phyloP scores from a whole-genome alignment of 352 stramenopile genomes.

The Pseudoperonospora humuli region DNA sequence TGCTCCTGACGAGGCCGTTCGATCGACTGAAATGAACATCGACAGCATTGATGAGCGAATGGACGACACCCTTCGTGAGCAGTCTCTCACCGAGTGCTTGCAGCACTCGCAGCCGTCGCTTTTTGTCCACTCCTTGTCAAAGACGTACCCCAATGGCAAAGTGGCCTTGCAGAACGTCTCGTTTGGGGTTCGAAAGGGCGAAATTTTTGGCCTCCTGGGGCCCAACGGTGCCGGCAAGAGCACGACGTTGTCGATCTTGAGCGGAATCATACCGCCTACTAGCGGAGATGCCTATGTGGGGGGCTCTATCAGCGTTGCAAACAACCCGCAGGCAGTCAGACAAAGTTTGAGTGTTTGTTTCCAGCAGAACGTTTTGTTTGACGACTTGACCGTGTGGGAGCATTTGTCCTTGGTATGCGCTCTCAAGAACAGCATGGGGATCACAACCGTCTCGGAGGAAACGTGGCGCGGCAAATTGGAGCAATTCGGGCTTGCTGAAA shows the following conservation, averaged over 20 bases:
- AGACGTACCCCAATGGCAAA: constrained; percentile 69
- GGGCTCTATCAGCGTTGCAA: constrained; percentile 37
- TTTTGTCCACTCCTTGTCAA: constrained; percentile 48
- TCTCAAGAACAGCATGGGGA: constrained; percentile 52
- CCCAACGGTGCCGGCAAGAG: constrained; percentile 94
- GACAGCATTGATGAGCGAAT: constrained; percentile 20
- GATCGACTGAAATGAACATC: constrained; percentile 19
- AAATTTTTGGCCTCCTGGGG: constrained; percentile 90
- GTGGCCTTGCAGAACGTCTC: constrained; percentile 76
- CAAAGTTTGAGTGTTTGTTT: constrained; percentile 78
- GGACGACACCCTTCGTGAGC: constrained; percentile 62
- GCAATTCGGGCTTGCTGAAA: constrained; percentile 67
- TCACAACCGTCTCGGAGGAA: constrained; percentile 37
- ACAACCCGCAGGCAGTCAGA: constrained; percentile 38
- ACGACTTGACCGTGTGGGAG: constrained; percentile 68
- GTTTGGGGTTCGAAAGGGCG: constrained; percentile 81
- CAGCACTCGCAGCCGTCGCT: constrained; percentile 47
- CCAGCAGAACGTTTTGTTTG: constrained; percentile 78
- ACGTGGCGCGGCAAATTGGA: constrained; percentile 45
- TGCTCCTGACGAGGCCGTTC: constrained; percentile 12
- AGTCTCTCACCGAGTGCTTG: constrained; percentile 47
- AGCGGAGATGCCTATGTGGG: constrained; percentile 56
- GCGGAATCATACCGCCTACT: constrained; percentile 84
- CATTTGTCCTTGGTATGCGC: constrained; percentile 60
- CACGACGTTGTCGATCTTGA: constrained; percentile 94